Evolutionary conservation across 2,329 filamentous ascomycete genomes (phyloP).

Genomic region (Simplicillium aogashimaense): DNA sequence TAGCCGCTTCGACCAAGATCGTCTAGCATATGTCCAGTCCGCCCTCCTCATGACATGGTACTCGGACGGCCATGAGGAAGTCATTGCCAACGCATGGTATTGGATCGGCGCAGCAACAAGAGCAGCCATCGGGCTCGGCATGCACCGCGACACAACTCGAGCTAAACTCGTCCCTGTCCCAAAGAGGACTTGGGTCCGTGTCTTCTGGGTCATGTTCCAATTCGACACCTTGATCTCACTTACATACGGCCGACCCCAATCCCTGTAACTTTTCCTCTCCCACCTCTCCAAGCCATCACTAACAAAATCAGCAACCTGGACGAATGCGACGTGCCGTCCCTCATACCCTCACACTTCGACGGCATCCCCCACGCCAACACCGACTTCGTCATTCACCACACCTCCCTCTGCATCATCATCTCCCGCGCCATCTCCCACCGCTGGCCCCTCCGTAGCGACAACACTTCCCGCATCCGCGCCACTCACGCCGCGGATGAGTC

Average conservation of each 20-base stretch:
- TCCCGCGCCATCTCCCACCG: slow-evolving; percentile 22
- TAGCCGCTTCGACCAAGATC: slow-evolving; percentile 40
- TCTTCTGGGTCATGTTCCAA: slow-evolving; percentile 31
- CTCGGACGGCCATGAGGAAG: slow-evolving; percentile 43
- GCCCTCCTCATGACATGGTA: slow-evolving; percentile 46
- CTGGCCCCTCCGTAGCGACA: slow-evolving; percentile 8
- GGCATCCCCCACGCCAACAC: slow-evolving; percentile 25
- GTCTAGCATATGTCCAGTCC: slow-evolving; percentile 42
- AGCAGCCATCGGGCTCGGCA: slow-evolving; percentile 42
- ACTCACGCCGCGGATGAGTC: slow-evolving; percentile 18
- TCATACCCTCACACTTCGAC: slow-evolving; percentile 34
- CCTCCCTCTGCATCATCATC: slow-evolving; percentile 39
- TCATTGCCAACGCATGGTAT: slow-evolving; percentile 39
- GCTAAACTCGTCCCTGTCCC: slow-evolving; percentile 18
- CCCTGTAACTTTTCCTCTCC: slow-evolving; percentile 24
- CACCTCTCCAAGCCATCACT: neutral
- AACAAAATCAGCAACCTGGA: slow-evolving; percentile 27
- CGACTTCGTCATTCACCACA: slow-evolving; percentile 35
- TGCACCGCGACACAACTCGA: slow-evolving; percentile 28
- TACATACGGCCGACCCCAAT: slow-evolving; percentile 38
- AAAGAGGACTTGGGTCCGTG: slow-evolving; percentile 24
- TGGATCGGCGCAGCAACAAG: slow-evolving; percentile 44
- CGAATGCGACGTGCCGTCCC: slow-evolving; percentile 36
- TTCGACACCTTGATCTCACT: slow-evolving; percentile 25
- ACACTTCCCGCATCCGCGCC: slow-evolving; percentile 10